Base-by-base conservation (phyloP, 164 flowering plant genomes). In the Nymphaea colorata region DNA sequence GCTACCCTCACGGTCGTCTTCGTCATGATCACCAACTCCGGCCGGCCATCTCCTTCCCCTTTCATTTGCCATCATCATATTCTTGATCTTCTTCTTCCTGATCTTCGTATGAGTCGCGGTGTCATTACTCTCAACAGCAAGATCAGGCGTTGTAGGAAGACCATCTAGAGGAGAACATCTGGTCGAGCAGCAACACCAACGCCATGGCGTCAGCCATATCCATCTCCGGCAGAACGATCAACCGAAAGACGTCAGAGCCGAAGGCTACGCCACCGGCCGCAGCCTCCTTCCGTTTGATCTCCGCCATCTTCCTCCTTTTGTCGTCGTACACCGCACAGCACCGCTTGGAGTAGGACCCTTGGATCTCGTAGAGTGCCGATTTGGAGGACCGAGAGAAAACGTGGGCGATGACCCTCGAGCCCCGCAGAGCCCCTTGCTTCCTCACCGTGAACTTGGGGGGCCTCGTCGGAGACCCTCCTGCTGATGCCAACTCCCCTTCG, bases 161-260 rank as follows among this genome's bases (percentile, higher is more conserved):
- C 59, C 72, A 62, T 62, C 74, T 57, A 15, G 86, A 78, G 10
- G 82, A 77, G 61, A 84, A 91, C 96, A 89, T 91, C 72, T 89
- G 92, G 43, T 91, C 96, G 2, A 91, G 83, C 3, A 85, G 71
- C 67, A 91, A 82, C 53, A 89, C 93, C 0, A 89, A 67, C 2
- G 92, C 82, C 98, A 91, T 91, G 59, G 89, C 93, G 2, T 79
- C 66, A 6, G 83, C 44, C 0, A 80, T 4, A 43, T 89, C 92
- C 5, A 87, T 68, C 14, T 79, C 82, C 4, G 90, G 79, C 59
- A 82, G 80, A 0, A 89, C 86, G 8, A 86, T 43, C 4, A 91
- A 80, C 3, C 81, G 82, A 69, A 91, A 89, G 0, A 91, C 89
- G 68, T 91, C 98, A 4, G 6, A 67, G 3, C 98, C 96, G 41